Evolutionary conservation across 805 yeast genomes (phyloP), one percentile per base, ranked within the genome.

Genomic region (Candida railenensis): DNA sequence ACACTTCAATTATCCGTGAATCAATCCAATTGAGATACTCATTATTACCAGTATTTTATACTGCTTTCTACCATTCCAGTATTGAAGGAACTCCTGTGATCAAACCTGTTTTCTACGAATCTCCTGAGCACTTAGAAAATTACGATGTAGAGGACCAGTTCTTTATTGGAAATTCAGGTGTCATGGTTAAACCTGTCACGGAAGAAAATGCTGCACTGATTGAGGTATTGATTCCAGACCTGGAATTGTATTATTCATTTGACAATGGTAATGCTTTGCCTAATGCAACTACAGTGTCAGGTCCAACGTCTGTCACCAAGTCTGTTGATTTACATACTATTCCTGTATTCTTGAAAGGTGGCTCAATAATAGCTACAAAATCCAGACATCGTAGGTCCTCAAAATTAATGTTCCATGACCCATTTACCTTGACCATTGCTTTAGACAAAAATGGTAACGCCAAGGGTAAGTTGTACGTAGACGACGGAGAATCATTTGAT

Each of bases 331-430:
- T 91, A 43, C 67, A 74, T 3, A 81, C 80, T 43, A 79, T 88
- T 15, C 97, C 98, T 0, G 73, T 87, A 39, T 77, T 78, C 25
- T 64, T 86, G 15, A 81, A 82, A 57, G 94, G 96, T n/a, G 98
- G 98, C 0, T 76, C 83, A 30, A 78, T 92, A 12, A 60, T 86
- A 20, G 71, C 85, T 14, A 76, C 81, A 33, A 85, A 84, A 50
- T 87, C 83, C 42, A 78, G 96, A 52, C 78, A 82, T 53, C 81
- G 99, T 61, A 78, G 98, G 52, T 87, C 96, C 0, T 67, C 95
- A 2, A 81, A 76, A 58, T 67, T 87, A 51, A 88, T 87, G 92
- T 69, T 61, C 21, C 67, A 75, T 51, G 98, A 91, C 61, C 96
- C 97, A 3, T 89, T 82, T 61, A 86, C 95, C 0, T 56, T 91